phyloP scores from a whole-genome alignment of 78 protist species.

The Chrysochromulina tobinii region DNA sequence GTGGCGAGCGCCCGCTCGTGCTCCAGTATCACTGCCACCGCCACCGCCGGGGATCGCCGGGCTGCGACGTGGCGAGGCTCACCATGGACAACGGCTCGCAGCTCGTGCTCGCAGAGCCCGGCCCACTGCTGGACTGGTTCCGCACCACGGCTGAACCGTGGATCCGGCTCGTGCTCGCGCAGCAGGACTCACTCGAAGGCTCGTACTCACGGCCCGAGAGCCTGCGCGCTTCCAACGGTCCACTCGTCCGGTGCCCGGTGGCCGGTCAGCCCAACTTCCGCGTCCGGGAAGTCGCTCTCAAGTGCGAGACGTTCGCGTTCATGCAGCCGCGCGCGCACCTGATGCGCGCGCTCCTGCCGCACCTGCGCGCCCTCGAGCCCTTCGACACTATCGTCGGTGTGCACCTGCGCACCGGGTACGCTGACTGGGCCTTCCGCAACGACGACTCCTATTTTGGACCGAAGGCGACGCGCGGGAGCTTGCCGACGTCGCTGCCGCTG shows the following conservation, averaged over 20 bases:
- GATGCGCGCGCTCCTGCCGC: not conserved
- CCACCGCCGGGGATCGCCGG: not conserved
- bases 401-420: constrained; percentile 22
- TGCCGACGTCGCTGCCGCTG: not conserved
- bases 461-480: not conserved
- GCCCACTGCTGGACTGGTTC: not conserved
- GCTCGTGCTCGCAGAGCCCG: not conserved
- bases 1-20: not conserved
- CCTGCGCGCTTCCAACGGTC: not conserved
- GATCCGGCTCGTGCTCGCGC: not conserved
- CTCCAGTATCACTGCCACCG: not conserved
- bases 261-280: not conserved
- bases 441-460: not conserved
- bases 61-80: not conserved
- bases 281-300: not conserved
- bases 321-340: not conserved
- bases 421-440: constrained; percentile 1
- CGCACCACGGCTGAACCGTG: not conserved
- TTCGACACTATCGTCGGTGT: not conserved
- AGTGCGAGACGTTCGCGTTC: not conserved
- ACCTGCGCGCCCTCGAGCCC: not conserved
- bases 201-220: not conserved
- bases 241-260: not conserved
- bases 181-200: not conserved
- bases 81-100: not conserved